Percentiles rank a stretch among this genome's conserved stretches.
phyloP scores from a whole-genome alignment of 2,329 filamentous ascomycete species.

The Colletotrichum zoysiae region DNA sequence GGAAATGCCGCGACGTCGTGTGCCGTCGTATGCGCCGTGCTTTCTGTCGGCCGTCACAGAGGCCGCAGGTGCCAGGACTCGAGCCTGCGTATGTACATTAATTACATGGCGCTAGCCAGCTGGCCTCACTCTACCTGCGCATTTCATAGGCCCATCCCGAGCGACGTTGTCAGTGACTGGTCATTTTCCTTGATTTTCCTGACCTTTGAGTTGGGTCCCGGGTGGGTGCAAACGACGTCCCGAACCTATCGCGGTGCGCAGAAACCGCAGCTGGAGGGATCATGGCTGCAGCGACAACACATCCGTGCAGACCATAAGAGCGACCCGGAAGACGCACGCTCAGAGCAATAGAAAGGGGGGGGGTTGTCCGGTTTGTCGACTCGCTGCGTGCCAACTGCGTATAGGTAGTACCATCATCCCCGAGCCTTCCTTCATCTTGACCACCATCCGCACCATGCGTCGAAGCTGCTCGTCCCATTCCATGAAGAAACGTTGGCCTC shows the following conservation, averaged over 20 bases:
- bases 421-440: slow-evolving; percentile 26
- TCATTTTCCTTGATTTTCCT: slow-evolving; percentile 56
- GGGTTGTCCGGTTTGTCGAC: slow-evolving; percentile 24
- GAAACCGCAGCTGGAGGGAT: slow-evolving; percentile 52
- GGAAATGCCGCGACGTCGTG: slow-evolving; percentile 20
- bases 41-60: slow-evolving; percentile 42
- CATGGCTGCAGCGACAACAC: slow-evolving; percentile 60
- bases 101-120: slow-evolving; percentile 47
- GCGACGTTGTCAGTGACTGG: slow-evolving; percentile 52
- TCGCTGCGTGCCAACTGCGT: slow-evolving; percentile 20
- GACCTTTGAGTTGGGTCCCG: slow-evolving; percentile 52
- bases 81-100: not conserved
- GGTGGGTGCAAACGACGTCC: slow-evolving; percentile 53
- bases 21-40: slow-evolving; percentile 17
- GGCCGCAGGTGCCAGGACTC: slow-evolving; percentile 51
- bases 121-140: slow-evolving; percentile 57
- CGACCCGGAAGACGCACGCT: slow-evolving; percentile 17
- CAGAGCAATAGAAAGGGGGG: slow-evolving; percentile 33
- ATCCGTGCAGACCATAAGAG: slow-evolving; percentile 52
- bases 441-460: slow-evolving; percentile 27
- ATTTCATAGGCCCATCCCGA: slow-evolving; percentile 54
- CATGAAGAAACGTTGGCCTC: not conserved
- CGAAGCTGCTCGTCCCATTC: slow-evolving; percentile 31
- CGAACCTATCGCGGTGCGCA: slow-evolving; percentile 59
- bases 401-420: not conserved